These are phyloP conservation scores for Heterobasidion irregulare DNA, from an alignment of 1,284 basidiomycete genomes.

Conservation along the genomic window DNA sequence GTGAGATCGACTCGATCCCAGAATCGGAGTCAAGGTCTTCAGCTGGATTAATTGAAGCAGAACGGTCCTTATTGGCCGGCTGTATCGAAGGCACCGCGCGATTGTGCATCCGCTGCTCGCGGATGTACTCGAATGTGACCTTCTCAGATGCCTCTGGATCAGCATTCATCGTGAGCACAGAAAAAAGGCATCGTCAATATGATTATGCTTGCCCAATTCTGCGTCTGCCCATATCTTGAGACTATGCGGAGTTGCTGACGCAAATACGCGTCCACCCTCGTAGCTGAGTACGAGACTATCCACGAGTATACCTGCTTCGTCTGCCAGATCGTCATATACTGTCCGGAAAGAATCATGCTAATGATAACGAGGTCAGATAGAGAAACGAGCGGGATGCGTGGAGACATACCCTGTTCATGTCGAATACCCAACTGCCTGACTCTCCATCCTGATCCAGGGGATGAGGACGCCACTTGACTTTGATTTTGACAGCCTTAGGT, in stretches of 20 bases:
- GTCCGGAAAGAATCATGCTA: slow-evolving; percentile 56
- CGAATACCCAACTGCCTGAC: slow-evolving; percentile 38
- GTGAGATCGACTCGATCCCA: slow-evolving; percentile 12
- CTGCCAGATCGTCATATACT: slow-evolving; percentile 55
- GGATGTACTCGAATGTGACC: slow-evolving; percentile 52
- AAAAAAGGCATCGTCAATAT: not conserved
- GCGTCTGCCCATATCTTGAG: slow-evolving; percentile 59
- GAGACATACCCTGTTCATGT: slow-evolving; percentile 46
- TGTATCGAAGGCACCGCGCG: slow-evolving; percentile 17
- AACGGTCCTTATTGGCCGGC: slow-evolving; percentile 12
- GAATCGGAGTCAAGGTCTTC: slow-evolving; percentile 15
- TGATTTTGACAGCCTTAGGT: slow-evolving; percentile 39
- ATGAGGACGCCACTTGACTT: slow-evolving; percentile 56
- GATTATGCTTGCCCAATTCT: slow-evolving; percentile 44
- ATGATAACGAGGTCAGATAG: not conserved
- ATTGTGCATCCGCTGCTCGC: slow-evolving; percentile 26
- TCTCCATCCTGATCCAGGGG: slow-evolving; percentile 36
- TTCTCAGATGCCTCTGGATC: slow-evolving; percentile 54
- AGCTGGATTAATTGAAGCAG: slow-evolving; percentile 12
- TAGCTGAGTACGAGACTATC: slow-evolving; percentile 50
- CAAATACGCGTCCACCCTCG: slow-evolving; percentile 51
- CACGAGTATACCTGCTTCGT: slow-evolving; percentile 39
- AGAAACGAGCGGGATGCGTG: not conserved
- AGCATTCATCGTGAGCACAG: not conserved
- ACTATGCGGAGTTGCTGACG: slow-evolving; percentile 57